Evolutionary conservation across 805 yeast genomes (phyloP).

Genomic region (Candida coquimbonensis): DNA sequence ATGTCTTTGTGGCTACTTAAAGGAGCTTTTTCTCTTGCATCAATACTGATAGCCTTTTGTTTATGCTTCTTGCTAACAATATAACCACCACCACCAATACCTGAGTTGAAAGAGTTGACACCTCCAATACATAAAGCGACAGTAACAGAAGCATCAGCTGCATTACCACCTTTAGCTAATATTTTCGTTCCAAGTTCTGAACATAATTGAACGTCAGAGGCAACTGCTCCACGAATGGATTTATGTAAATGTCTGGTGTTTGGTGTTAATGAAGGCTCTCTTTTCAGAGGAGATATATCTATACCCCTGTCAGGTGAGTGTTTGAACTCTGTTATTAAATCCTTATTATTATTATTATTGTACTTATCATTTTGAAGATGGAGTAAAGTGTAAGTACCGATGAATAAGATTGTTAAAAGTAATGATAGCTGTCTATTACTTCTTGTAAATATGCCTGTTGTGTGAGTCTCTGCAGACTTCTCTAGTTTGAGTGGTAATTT

Average conservation of each 20-base stretch:
- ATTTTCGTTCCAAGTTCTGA: constrained; percentile 30
- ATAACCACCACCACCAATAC: constrained; percentile 91
- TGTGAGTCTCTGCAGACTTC: no score
- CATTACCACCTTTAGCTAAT: constrained; percentile 48
- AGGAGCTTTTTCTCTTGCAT: constrained; percentile 91
- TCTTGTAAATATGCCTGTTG: no score
- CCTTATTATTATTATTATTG: no score
- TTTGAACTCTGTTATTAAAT: no score
- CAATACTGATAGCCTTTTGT: constrained; percentile 53
- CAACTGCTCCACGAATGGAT: constrained; percentile 17
- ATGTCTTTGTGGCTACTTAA: constrained; percentile 50
- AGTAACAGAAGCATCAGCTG: constrained; percentile 91
- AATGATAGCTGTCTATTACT: no score
- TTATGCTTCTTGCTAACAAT: constrained; percentile 41
- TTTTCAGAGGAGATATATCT: constrained; percentile 30
- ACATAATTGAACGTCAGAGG: constrained; percentile 27
- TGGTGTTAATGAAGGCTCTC: constrained; percentile 32
- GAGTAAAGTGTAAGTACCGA: no score
- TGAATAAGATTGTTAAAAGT: no score
- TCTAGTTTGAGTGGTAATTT: no score
- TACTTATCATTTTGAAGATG: no score
- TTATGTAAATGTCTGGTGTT: constrained; percentile 21
- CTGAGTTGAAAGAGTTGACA: constrained; percentile 74
- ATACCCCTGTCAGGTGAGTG: constrained; percentile 22
- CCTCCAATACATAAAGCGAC: constrained; percentile 86